These are phyloP conservation scores for Naegleria gruberi DNA, from an alignment of 208 protist genomes.

Conservation along the genomic window DNA sequence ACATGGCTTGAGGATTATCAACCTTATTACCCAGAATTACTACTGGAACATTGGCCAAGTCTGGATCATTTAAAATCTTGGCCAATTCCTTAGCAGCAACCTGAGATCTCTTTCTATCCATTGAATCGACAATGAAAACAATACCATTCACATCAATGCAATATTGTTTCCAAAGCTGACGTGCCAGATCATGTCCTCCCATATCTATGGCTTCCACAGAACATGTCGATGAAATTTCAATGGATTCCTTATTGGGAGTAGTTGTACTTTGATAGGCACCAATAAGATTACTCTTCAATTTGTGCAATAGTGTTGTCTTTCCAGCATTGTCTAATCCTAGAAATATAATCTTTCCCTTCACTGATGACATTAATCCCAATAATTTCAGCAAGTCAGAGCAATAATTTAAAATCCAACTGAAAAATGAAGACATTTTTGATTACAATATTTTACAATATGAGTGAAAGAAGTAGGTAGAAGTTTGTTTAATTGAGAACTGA, in stretches of 20 bases:
- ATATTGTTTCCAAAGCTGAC: constrained; percentile 97
- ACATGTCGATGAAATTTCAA: constrained; percentile 88
- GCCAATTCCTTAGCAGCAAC: constrained; percentile 92
- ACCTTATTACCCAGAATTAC: constrained; percentile 99
- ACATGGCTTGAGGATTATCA: constrained; percentile 81
- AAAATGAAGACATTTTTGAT: no score
- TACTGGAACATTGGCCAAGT: constrained; percentile 90
- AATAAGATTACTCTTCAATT: constrained; percentile 68
- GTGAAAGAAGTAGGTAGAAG: no score
- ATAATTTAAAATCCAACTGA: no score
- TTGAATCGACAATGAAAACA: constrained; percentile 97
- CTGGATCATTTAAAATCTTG: constrained; percentile 75
- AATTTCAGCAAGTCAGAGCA: no score
- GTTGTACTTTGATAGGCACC: constrained; percentile 58
- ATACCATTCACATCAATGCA: constrained; percentile 96
- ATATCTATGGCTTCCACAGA: constrained; percentile 97
- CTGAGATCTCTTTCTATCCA: constrained; percentile 80
- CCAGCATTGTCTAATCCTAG: constrained; percentile 99
- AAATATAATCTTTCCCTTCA: constrained; percentile 83
- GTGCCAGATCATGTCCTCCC: constrained; percentile 92
- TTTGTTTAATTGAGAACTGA: no score
- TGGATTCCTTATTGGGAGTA: constrained; percentile 84
- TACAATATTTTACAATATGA: no score
- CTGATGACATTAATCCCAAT: no score
- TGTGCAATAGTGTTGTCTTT: constrained; percentile 98